A percentile compares a stretch with the other conserved stretches of the same genome.
Conservation (phyloP, 495 filamentous ascomycete genomes). For the Hyaloscypha hepaticicola region DNA sequence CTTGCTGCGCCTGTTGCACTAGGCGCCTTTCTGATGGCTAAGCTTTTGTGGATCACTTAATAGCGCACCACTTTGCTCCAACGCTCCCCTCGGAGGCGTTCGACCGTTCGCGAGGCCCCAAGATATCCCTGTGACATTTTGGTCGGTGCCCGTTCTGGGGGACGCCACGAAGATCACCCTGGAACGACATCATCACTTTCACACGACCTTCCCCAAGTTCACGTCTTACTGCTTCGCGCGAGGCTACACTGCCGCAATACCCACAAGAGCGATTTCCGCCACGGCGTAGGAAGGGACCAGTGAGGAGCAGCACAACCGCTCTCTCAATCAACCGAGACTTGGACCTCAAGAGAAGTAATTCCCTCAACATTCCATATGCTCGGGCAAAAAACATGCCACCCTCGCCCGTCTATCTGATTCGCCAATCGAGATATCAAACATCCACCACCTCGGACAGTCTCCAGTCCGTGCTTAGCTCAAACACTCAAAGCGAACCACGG, state of each 20-base stretch:
- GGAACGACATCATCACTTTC: constrained; percentile 7
- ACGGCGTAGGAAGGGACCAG: not conserved
- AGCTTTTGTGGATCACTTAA: too few species aligned
- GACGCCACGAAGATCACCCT: constrained; percentile 3
- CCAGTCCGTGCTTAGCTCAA: constrained; percentile 12
- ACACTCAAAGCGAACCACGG: not conserved
- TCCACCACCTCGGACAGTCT: constrained; percentile 7
- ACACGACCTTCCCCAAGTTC: not conserved
- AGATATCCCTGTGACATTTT: constrained; percentile 4
- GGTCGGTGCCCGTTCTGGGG: not conserved
- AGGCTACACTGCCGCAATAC: constrained; percentile 16
- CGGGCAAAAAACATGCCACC: constrained; percentile 2
- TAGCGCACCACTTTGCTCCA: too few species aligned
- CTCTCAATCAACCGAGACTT: not conserved
- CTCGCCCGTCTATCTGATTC: constrained; percentile 8
- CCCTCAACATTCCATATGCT: constrained; percentile 8
- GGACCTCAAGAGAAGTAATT: not conserved
- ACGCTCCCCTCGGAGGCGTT: too few species aligned
- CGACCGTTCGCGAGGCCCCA: not conserved
- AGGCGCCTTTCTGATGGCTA: not conserved
- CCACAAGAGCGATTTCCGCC: not conserved
- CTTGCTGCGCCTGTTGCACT: constrained; percentile 4
- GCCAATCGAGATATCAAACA: constrained; percentile 14
- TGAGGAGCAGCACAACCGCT: not conserved
- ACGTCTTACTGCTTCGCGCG: constrained; percentile 2